These are phyloP conservation scores for Gossypium lobatum DNA, from an alignment of 441 rosid genomes.

Conservation along the genomic window DNA sequence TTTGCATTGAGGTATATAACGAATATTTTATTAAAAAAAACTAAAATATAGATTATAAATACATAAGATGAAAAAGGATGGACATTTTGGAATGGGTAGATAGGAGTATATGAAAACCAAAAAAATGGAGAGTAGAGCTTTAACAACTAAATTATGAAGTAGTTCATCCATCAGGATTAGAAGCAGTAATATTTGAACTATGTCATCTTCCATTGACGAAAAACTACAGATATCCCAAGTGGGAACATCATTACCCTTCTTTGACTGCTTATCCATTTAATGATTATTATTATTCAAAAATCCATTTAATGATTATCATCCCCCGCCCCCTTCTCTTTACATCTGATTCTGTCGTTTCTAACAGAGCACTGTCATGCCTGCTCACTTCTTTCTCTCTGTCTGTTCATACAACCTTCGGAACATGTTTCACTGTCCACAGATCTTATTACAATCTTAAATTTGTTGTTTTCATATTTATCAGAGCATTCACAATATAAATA, in stretches of 20 bases:
- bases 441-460: constrained; percentile 16
- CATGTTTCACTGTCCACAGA: constrained; percentile 26
- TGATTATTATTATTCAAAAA: background rate
- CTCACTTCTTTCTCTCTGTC: constrained; percentile 9
- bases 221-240: no score
- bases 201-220: no score
- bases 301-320: background rate
- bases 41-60: no score
- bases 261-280: background rate
- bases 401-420: constrained; percentile 32
- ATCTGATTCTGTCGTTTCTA: constrained; percentile 43
- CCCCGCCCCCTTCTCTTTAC: constrained; percentile 23
- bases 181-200: background rate
- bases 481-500: no score
- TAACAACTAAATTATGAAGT: no score
- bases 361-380: constrained; percentile 45
- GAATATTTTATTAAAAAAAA: no score
- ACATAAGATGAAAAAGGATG: no score
- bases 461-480: no score
- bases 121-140: no score
- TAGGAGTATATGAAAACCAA: no score
- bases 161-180: background rate
- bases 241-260: background rate
- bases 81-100: no score
- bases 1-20: no score